Conservation (phyloP, 2,329 filamentous ascomycete genomes). For the Penicillium palitans region DNA sequence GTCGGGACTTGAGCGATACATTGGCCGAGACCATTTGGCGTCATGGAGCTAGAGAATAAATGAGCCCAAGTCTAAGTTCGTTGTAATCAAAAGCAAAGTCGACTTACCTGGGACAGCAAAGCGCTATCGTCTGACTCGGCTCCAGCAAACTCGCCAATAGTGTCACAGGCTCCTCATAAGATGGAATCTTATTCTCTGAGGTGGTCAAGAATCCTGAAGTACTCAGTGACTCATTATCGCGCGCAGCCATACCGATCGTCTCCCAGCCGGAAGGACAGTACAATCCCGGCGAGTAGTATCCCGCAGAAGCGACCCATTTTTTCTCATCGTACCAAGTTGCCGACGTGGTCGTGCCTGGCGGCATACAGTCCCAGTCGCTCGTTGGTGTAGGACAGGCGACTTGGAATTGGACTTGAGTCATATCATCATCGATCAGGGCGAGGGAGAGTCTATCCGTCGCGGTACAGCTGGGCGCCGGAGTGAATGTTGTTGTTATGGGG, state of each 20-base stretch:
- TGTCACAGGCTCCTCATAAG: neutral
- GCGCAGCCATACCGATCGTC: conserved; percentile 1
- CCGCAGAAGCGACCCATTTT: neutral
- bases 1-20: neutral
- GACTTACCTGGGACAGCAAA: neutral
- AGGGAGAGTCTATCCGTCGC: neutral
- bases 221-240: conserved; percentile 5
- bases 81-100: neutral
- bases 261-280: conserved; percentile 7
- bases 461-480: conserved; percentile 3
- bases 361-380: conserved; percentile 1
- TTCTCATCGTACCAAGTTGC: neutral
- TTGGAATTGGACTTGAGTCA: neutral
- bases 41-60: neutral
- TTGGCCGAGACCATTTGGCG: neutral
- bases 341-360: neutral
- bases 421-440: neutral
- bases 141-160: neutral
- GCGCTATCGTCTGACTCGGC: neutral
- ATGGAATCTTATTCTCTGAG: neutral
- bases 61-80: neutral
- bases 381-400: neutral
- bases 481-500: conserved; percentile 7
- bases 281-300: conserved; percentile 7
- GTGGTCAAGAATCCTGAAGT: neutral